Evolutionary conservation across 1,284 basidiomycete species (phyloP), one percentile per base, ranked within the genome.

Genomic region (Tremellales sp.): DNA sequence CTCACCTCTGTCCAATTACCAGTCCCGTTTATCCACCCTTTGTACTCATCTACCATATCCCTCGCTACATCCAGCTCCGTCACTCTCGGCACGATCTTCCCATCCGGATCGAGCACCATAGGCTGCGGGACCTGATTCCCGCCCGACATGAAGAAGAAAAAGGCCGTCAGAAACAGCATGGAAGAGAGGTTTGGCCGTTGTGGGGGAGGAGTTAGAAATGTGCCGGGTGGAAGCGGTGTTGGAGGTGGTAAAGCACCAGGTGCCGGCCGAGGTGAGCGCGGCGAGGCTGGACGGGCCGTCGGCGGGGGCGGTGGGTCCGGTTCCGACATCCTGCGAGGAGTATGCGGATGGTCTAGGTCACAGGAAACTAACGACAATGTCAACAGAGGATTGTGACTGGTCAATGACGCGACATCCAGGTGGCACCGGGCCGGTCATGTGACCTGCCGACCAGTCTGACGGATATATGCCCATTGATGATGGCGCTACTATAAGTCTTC

Each of bases 61-160:
- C 60, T 49, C 2, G 61, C 54, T 29, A 65, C 40, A 31, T 67
- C 61, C 41, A 70, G 52, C 51, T 70, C 66, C 0, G 63, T 67
- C 37, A 63, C 43, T 19, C 64, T 49, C 11, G 43, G 51, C 22
- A 48, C 45, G 23, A 70, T 40, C 55, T 70, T 54, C 17, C 67
- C 70, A 46, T 72, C 67, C 1, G 62, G 61, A 8, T 65, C 67
- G 10, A 68, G 48, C 17, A 57, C 50, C 8, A 67, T 55, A 12
- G 41, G 45, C 7, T 51, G 46, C 11, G 57, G 56, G 10, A 57
- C 51, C 27, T 58, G 52, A 44, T 70, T 71, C 1, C 53, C 55
- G 1, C 69, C 67, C 12, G 61, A 65, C 66, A 70, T 72, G 53
- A 71, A 66, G 58, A 73, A 72, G 64, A 73, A 70, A 62, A 72